Conservation (phyloP, 192 early-diverging fungal species). For the Coemansia sp. region DNA sequence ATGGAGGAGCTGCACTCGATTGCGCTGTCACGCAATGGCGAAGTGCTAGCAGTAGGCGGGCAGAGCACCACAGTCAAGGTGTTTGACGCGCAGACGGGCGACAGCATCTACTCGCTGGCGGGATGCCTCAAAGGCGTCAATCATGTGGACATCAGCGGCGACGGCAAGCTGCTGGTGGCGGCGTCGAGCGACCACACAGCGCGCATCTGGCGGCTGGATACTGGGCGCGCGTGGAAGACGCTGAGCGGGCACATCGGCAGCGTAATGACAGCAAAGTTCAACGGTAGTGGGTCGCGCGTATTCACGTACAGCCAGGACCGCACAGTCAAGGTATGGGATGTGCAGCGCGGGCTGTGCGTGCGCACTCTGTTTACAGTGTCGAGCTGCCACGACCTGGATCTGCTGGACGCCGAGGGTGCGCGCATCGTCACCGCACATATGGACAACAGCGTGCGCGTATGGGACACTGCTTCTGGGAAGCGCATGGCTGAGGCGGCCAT, state of each 20-base stretch:
- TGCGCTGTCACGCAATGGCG: conserved; percentile 65
- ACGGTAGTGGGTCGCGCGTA: conserved; percentile 70
- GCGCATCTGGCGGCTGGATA: conserved; percentile 81
- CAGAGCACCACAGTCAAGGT: conserved; percentile 80
- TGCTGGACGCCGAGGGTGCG: conserved; percentile 73
- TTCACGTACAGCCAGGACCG: conserved; percentile 94
- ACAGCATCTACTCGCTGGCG: conserved; percentile 59
- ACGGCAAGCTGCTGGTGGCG: conserved; percentile 55
- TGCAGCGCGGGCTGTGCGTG: conserved; percentile 83
- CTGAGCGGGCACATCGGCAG: conserved; percentile 94
- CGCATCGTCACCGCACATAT: conserved; percentile 90
- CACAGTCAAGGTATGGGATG: conserved; percentile 95
- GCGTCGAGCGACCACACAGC: conserved; percentile 90
- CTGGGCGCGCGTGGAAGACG: conserved; percentile 80
- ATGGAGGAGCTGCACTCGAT: conserved; percentile 81
- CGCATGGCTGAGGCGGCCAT: conserved; percentile 81
- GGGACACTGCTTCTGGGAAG: conserved; percentile 83
- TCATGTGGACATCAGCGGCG: conserved; percentile 61
- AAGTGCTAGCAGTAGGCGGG: conserved; percentile 74
- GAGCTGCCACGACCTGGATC: conserved; percentile 88
- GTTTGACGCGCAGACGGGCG: conserved; percentile 74
- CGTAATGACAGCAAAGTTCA: conserved; percentile 87
- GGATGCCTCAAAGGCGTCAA: conserved; percentile 86
- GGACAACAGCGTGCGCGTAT: conserved; percentile 88
- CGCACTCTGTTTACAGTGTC: conserved; percentile 92